Conservation (phyloP, 352 stramenopile genomes). For the Globisporangium barbulae region DNA sequence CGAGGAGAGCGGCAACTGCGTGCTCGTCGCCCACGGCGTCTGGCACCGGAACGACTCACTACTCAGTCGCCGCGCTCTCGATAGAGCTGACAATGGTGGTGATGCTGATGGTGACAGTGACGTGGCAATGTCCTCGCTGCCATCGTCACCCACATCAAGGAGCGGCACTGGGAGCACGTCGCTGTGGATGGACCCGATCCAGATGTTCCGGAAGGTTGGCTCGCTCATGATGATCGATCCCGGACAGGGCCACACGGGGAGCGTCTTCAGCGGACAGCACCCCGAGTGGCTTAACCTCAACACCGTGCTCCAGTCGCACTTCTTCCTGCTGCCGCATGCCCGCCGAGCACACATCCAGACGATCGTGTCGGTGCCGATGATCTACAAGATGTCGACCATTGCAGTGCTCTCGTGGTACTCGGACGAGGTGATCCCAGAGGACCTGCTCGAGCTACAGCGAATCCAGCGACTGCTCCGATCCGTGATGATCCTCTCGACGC, state of each 20-base stretch:
- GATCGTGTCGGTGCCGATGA: slow-evolving; percentile 71
- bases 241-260: slow-evolving; percentile 68
- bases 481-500: slow-evolving; percentile 55
- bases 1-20: slow-evolving; percentile 53
- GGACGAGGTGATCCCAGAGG: slow-evolving; percentile 44
- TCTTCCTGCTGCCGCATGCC: slow-evolving; percentile 72
- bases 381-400: slow-evolving; percentile 79
- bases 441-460: slow-evolving; percentile 56
- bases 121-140: slow-evolving; percentile 19
- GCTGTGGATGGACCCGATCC: slow-evolving; percentile 46
- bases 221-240: slow-evolving; percentile 76
- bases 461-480: slow-evolving; percentile 71
- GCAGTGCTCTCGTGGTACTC: slow-evolving; percentile 83
- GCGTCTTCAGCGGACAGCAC: slow-evolving; percentile 68
- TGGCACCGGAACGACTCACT: slow-evolving; percentile 57
- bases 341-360: slow-evolving; percentile 63
- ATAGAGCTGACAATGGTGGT: not conserved
- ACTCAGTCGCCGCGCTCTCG: not conserved
- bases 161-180: slow-evolving; percentile 28
- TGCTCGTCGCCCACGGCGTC: slow-evolving; percentile 63
- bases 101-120: slow-evolving; percentile 7
- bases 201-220: slow-evolving; percentile 70
- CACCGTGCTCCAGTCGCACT: slow-evolving; percentile 50
- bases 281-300: slow-evolving; percentile 64
- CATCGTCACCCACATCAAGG: slow-evolving; percentile 10